Percentiles rank a stretch among this genome's conserved stretches.
Conservation (phyloP, 1,284 basidiomycete species). For the Amylostereum chailletii region DNA sequence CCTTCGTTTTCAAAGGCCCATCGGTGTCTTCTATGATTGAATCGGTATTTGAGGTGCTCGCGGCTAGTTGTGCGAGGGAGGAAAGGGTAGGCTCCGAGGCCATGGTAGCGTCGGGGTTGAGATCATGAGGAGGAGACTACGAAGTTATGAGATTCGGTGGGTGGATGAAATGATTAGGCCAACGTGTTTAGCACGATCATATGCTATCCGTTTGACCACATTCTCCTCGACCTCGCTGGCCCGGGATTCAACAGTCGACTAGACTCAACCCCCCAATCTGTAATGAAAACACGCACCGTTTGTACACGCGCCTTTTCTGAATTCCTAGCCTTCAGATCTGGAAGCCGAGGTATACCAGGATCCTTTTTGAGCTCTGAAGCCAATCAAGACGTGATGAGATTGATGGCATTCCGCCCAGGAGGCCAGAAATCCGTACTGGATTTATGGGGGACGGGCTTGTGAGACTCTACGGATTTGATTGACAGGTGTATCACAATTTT, state of each 20-base stretch:
- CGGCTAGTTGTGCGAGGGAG: conserved; percentile 17
- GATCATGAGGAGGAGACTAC: conserved; percentile 14
- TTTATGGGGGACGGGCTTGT: conserved; percentile 43
- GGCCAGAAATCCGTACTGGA: conserved; percentile 32
- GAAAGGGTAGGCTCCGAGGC: conserved; percentile 41
- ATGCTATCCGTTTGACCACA: too few species aligned
- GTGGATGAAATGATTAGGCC: too few species aligned
- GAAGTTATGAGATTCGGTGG: not conserved
- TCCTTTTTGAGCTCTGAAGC: conserved; percentile 70
- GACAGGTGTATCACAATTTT: not conserved
- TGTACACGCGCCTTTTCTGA: conserved; percentile 40
- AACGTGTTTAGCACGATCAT: too few species aligned
- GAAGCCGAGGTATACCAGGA: conserved; percentile 72
- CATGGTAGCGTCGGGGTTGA: conserved; percentile 57
- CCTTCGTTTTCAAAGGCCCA: conserved; percentile 42
- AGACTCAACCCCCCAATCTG: too few species aligned
- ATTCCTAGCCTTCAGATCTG: conserved; percentile 56
- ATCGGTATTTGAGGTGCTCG: conserved; percentile 16
- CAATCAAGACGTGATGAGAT: not conserved
- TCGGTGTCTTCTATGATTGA: conserved; percentile 12
- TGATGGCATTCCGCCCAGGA: not conserved
- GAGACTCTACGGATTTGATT: conserved; percentile 24
- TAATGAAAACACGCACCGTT: conserved; percentile 19
- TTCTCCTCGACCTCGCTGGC: too few species aligned
- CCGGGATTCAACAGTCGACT: too few species aligned